Conservation (phyloP, 495 filamentous ascomycete genomes). For the Tuber microsphaerosporum region DNA sequence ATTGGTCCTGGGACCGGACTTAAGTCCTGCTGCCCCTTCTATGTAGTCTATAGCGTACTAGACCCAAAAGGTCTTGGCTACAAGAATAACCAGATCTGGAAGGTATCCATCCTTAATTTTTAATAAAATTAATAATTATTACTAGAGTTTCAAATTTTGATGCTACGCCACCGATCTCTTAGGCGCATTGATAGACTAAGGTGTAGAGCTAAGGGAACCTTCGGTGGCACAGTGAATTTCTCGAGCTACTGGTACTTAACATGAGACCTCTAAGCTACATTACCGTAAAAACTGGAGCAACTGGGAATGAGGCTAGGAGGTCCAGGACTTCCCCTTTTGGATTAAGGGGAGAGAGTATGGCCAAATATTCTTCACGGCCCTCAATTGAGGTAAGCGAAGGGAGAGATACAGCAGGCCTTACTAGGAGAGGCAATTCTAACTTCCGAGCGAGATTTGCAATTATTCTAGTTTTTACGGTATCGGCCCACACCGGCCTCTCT, state of each 20-base stretch:
- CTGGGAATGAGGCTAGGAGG: neutral
- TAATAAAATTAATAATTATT: too few relatives aligned
- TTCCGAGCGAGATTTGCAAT: neutral
- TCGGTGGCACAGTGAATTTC: neutral
- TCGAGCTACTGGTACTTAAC: neutral
- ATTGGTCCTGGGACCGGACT: neutral
- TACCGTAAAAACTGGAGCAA: neutral
- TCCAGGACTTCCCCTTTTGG: neutral
- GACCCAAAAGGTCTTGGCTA: neutral
- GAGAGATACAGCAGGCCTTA: neutral
- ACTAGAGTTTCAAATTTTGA: too few relatives aligned
- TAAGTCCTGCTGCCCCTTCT: neutral
- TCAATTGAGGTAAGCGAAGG: neutral
- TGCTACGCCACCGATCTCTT: too few relatives aligned
- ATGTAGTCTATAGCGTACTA: neutral
- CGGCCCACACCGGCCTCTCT: neutral
- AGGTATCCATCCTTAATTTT: neutral
- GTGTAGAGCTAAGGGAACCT: neutral
- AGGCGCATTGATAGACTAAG: neutral
- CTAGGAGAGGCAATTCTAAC: neutral
- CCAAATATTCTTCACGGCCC: neutral
- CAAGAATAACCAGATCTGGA: neutral
- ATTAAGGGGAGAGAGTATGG: neutral
- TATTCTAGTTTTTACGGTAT: neutral
- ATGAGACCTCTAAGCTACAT: neutral